Evolutionary conservation across 306 rosid species (phyloP).

Genomic region (Cicer arietinum): DNA sequence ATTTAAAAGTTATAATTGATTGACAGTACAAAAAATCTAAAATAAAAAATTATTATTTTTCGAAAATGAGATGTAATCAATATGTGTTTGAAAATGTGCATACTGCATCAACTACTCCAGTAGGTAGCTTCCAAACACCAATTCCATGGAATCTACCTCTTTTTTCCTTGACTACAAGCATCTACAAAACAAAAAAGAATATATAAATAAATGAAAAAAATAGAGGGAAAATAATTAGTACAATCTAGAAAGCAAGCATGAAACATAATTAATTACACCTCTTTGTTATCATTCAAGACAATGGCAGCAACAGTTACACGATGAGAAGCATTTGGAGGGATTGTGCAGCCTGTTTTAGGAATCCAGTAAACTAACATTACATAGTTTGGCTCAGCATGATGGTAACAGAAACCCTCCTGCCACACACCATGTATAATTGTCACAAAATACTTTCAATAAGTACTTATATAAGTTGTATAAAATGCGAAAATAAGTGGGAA

Average conservation of each 20-base stretch:
- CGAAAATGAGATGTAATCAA: neutral
- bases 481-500: too few relatives aligned
- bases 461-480: too few relatives aligned
- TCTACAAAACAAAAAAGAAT: conserved; percentile 36
- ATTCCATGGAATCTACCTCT: conserved; percentile 55
- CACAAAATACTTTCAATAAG: too few relatives aligned
- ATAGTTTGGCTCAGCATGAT: conserved; percentile 66
- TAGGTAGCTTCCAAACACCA: conserved; percentile 63
- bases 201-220: neutral
- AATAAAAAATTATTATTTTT: neutral
- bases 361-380: conserved; percentile 66
- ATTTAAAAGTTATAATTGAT: too few relatives aligned
- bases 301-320: conserved; percentile 53
- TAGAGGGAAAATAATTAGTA: neutral
- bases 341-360: conserved; percentile 53
- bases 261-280: conserved; percentile 47
- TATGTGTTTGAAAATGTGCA: conserved; percentile 22
- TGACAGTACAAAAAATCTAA: too few relatives aligned
- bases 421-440: neutral
- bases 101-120: conserved; percentile 64
- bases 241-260: neutral
- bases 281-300: conserved; percentile 58
- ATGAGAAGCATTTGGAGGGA: conserved; percentile 66
- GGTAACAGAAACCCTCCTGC: conserved; percentile 66
- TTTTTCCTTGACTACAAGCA: conserved; percentile 62